Conservation (phyloP, 805 yeast species). For the Wickerhamiella dianesei region DNA sequence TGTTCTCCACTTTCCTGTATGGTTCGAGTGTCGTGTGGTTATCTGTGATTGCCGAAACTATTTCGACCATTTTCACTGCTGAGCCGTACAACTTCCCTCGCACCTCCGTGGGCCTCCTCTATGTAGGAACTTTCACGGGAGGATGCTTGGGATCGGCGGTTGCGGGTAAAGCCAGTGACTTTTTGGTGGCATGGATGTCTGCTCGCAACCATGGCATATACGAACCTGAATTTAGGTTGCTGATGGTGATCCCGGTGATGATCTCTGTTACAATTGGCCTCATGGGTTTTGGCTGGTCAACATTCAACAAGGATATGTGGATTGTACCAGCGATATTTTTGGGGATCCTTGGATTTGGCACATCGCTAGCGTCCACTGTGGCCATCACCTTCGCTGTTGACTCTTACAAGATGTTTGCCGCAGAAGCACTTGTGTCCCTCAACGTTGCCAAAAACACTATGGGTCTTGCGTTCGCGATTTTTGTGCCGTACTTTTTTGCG, state of each 20-base stretch:
- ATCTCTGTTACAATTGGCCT: conserved; percentile 35
- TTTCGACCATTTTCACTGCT: conserved; percentile 35
- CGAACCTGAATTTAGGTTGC: conserved; percentile 48
- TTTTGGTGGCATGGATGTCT: conserved; percentile 33
- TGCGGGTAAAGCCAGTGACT: conserved; percentile 40
- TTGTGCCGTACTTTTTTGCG: conserved; percentile 36
- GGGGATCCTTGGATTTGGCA: conserved; percentile 45
- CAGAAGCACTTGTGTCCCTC: conserved; percentile 44
- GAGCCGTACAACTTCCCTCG: conserved; percentile 35
- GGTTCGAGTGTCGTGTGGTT: conserved; percentile 51
- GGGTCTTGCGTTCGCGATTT: conserved; percentile 44
- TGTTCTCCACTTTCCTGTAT: conserved; percentile 40
- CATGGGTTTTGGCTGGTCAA: conserved; percentile 54
- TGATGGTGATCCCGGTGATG: conserved; percentile 40
- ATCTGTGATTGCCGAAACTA: conserved; percentile 44
- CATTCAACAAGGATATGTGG: conserved; percentile 36
- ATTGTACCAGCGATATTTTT: conserved; percentile 44
- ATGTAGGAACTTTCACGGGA: conserved; percentile 43
- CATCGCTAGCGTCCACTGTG: conserved; percentile 47
- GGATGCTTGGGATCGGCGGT: conserved; percentile 43
- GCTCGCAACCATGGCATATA: conserved; percentile 39
- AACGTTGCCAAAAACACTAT: conserved; percentile 41
- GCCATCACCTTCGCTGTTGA: conserved; percentile 49
- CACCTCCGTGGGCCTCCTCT: conserved; percentile 39
- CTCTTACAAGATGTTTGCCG: conserved; percentile 42